Base-by-base conservation (phyloP, 2,329 filamentous ascomycete genomes). In the Aureobasidium pullulans region DNA sequence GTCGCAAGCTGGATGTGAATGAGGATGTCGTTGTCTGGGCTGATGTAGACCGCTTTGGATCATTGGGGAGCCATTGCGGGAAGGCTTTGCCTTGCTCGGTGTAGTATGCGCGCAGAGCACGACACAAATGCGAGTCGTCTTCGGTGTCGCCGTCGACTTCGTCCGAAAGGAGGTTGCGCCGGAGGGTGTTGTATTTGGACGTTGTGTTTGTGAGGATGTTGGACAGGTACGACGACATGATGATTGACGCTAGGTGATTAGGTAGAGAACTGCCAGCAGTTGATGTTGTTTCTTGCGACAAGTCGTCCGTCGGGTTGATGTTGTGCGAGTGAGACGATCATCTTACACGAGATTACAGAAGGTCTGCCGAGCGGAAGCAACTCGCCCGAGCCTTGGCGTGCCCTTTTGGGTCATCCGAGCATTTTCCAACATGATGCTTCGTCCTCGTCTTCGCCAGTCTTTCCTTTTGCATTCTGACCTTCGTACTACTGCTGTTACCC, bases 51-150 rank as follows among this genome's bases (percentile, higher is more conserved):
- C 82, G 84, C 74, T 90, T 93, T n/a, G 90, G 92, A 72, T 96
- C 90, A 6, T 89, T 86, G 7, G 92, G 90, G 7, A 97, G 85
- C 93, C 94, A 97, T 66, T 79, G 76, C 0, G 94, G 94, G 63
- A 92, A 88, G 1, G 85, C 80, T 23, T 86, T 85, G 66, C 87
- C 89, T 70, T 95, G 94, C 73, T 97, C 92, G 54, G 80, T 84
- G 79, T 99, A 97, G 81, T 97, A 96, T 67, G 85, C 87, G 68
- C 94, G 88, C 29, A 99, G 84, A 37, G 96, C 91, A 68, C 94
- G 89, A 75, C 90, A 95, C 69, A 97, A 88, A 77, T 97, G 91
- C 2, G 91, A 95, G 76, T 96, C 90, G 76, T 97, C 92, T 75
- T 95, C 77, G 57, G 77, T 79, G 70, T 81, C 78, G 67, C 78